Evolutionary conservation across 2,329 filamentous ascomycete genomes (phyloP), one percentile per base, ranked within the genome.

Genomic region (Neoarthrinium moseri): DNA sequence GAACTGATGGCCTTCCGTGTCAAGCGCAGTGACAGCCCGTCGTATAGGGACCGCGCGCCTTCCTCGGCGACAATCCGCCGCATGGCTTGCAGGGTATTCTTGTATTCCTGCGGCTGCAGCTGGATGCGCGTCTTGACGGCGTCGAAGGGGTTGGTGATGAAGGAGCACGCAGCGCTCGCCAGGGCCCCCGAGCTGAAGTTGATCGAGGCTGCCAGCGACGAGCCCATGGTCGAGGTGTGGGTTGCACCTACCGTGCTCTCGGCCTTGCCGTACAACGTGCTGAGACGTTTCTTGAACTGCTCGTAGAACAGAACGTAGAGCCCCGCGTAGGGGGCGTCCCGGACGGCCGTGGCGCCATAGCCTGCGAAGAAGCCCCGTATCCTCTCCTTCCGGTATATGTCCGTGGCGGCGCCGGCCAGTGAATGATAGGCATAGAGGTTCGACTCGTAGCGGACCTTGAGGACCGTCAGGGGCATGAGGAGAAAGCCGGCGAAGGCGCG

Each of bases 271-370:
- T 57, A 59, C n/a, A 66, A 44, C 2, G 52, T 49, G 43, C 72
- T 72, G 12, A 94, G 70, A 12, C 74, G 71, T 40, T 75, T 79
- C 68, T 95, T 95, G 47, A 83, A 77, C 60, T 89, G 80, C 70
- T 99, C 94, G 68, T 99, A 99, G 56, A 96, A 88, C 6, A 96
- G 73, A 1, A 99, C 90, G 61, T 99, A 99, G 13, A 96, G 75
- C 0, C 94, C 94, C 0, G 94, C 94, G 63, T 97, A 97, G 0
- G 94, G 94, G n/a, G 91, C 94, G 67, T 99, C 94, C 36, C 94
- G 80, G 22, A 95, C 81, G 1, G 94, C 90, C 0, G 94, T 99
- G 2, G 92, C 94, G 33, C 94, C 94, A 60, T 95, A 96, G 1
- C 94, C 94, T 0, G 88, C 83, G 60, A 97, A 97, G 68, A 99